A percentile compares a stretch with the other conserved stretches of the same genome.
Evolutionary conservation across 1,284 basidiomycete genomes (phyloP).

Genomic region (Phellopilus nigrolimitatus): DNA sequence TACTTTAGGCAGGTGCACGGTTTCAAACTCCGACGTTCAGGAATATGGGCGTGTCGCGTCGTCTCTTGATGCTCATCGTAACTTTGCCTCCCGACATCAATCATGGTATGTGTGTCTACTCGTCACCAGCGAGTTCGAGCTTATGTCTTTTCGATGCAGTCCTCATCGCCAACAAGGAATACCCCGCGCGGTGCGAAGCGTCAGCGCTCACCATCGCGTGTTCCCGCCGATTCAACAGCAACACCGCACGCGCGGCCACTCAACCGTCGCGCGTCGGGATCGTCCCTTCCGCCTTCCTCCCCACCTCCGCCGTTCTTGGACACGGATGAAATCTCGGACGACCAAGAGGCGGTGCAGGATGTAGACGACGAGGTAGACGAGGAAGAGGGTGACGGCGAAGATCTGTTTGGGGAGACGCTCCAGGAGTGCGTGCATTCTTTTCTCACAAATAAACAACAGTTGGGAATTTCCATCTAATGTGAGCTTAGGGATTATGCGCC

Average conservation of each 20-base stretch:
- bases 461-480: background rate
- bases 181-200: conserved; percentile 48
- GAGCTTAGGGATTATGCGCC: conserved; percentile 77
- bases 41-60: conserved; percentile 19
- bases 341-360: conserved; percentile 69
- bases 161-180: conserved; percentile 11
- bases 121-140: no score
- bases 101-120: conserved; percentile 5
- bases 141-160: no score
- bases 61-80: background rate
- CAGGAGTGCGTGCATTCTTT: conserved; percentile 54
- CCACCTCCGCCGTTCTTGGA: conserved; percentile 83
- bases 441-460: background rate
- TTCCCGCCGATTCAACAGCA: conserved; percentile 50
- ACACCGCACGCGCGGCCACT: conserved; percentile 37
- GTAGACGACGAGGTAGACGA: conserved; percentile 67
- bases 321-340: conserved; percentile 77
- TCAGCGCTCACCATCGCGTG: conserved; percentile 50
- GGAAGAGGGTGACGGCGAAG: conserved; percentile 84
- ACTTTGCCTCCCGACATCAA: background rate
- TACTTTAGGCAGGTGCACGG: conserved; percentile 13
- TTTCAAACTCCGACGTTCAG: conserved; percentile 16
- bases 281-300: conserved; percentile 78
- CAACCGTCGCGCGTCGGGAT: conserved; percentile 52
- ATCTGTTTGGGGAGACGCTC: conserved; percentile 84